Base-by-base conservation (phyloP, 2,329 filamentous ascomycete genomes). In the Coniochaeta sp. region DNA sequence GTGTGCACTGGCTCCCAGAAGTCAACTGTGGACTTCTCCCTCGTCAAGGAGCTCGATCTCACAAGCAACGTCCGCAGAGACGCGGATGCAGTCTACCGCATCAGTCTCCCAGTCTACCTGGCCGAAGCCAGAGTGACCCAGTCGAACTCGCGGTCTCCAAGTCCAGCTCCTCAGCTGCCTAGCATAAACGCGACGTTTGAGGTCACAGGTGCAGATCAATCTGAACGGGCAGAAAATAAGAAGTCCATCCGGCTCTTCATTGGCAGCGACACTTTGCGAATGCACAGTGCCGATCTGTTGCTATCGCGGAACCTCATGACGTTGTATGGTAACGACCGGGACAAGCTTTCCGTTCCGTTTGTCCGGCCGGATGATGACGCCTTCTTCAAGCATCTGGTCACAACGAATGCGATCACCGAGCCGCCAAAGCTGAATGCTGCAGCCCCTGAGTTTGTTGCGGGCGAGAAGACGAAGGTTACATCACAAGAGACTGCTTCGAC, bases 261-360 rank as follows among this genome's bases (percentile, higher is more conserved):
- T 53, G 92, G 94, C 33, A 96, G 90, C 63, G 92, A 97, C 67
- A 81, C 89, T 13, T 75, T 99, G 52, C 82, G 91, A 56, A 78
- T 86, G 9, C 89, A 95, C 63, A 95, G 88, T 58, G 92, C 90
- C 22, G 94, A 97, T 65, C 79, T 99, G 10, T 72, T 97, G 20
- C 89, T 99, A 61, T 97, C 94, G 0, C 89, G 91, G 57, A 96
- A 96, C 63, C 86, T 87, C 57, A 82, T 99, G 74, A 87, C 87
- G 0, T 75, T 97, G 26, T 91, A 91, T 59, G 89, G 95, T 59
- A 87, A 90, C 63, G 89, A 95, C 53, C 81, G 87, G 45, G 90
- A 88, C 65, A 94, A 92, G 62, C 75, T 97, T 12, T 91, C 89
- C 14, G 86, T 99, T 30, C 94, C 94, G 2, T 87, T 99, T 58